phyloP scores from a whole-genome alignment of 805 yeast species.

The Barnettozyma sucrosica region DNA sequence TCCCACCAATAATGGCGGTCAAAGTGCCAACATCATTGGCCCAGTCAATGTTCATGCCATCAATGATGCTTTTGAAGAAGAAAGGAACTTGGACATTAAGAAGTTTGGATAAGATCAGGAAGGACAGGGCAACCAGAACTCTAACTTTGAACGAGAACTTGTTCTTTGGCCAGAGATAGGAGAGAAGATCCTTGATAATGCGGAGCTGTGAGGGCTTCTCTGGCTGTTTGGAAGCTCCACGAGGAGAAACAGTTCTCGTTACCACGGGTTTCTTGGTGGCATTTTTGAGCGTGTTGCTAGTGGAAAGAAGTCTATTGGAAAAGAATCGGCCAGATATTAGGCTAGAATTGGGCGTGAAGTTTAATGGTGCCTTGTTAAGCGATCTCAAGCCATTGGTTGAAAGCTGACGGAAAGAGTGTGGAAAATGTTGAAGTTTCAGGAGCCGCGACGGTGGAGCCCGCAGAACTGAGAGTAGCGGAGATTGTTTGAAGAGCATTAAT shows the following conservation, averaged over 20 bases:
- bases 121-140: constrained; percentile 66
- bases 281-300: background rate
- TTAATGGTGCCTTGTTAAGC: background rate
- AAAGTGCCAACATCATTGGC: constrained; percentile 53
- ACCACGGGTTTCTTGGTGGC: background rate
- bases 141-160: constrained; percentile 61
- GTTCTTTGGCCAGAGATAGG: constrained; percentile 78
- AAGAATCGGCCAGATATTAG: background rate
- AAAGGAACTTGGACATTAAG: constrained; percentile 95
- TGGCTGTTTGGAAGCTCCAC: background rate
- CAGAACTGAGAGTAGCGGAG: background rate
- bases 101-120: constrained; percentile 75
- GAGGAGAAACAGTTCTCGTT: background rate
- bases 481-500: background rate
- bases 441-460: background rate
- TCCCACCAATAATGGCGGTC: constrained; percentile 59
- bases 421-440: background rate
- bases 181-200: constrained; percentile 58
- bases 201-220: constrained; percentile 33
- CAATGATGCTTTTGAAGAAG: constrained; percentile 82
- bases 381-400: background rate
- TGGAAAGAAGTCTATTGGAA: constrained; percentile 6
- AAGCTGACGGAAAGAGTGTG: background rate
- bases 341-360: background rate
- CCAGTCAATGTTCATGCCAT: constrained; percentile 92